phyloP scores from a whole-genome alignment of 2,329 filamentous ascomycete genomes.

The Arthrocladium fulminans region DNA sequence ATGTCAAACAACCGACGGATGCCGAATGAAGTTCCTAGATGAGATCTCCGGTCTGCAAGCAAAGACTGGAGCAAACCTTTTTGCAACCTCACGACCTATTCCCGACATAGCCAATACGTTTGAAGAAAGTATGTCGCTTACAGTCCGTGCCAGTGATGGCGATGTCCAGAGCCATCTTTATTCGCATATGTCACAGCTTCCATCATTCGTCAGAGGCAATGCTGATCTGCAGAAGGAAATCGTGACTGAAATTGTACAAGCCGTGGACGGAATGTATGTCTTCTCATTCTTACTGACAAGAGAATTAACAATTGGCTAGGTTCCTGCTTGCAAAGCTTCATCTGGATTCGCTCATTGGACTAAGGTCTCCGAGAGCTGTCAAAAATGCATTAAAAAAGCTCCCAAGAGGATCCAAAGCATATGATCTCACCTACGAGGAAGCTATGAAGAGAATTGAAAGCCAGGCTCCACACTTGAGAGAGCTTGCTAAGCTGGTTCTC shows the following conservation, averaged over 20 bases:
- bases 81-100: background rate
- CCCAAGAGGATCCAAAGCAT: background rate
- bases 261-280: slow-evolving; percentile 6
- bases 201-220: background rate
- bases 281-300: too few species aligned
- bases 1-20: slow-evolving; percentile 6
- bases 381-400: background rate
- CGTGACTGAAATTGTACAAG: slow-evolving; percentile 2
- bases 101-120: background rate
- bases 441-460: background rate
- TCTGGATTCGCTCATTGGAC: slow-evolving; percentile 10
- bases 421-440: background rate
- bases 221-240: background rate
- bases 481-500: background rate
- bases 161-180: background rate
- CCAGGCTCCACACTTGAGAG: background rate
- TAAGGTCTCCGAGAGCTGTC: background rate
- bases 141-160: background rate
- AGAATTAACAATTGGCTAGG: slow-evolving; percentile 8
- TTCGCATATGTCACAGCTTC: background rate
- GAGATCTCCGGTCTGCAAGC: background rate
- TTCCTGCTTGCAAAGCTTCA: slow-evolving; percentile 15
- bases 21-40: background rate
- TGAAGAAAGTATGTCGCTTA: background rate
- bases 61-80: background rate